Evolutionary conservation across 2,329 filamentous ascomycete genomes (phyloP), one percentile per base, ranked within the genome.

Genomic region (Capronia americana): DNA sequence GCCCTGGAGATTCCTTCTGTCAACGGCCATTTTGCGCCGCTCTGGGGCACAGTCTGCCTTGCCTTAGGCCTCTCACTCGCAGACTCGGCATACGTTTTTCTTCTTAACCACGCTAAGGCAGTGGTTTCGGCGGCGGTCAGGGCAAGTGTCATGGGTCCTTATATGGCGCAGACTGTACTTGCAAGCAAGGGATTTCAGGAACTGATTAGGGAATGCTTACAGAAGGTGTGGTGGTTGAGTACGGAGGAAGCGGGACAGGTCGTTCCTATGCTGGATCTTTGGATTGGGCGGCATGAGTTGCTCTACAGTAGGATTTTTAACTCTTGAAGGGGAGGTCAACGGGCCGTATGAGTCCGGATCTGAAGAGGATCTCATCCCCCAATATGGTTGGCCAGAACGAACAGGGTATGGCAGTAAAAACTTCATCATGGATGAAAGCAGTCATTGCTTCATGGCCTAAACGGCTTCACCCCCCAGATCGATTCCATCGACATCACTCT

Each of bases 271-370:
- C 80, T 88, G 77, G 87, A 90, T 79, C 74, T 90, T 7, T 90
- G 87, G 87, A 81, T 88, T 63, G 87, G 87, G 0, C 80, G 87
- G 69, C 87, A 90, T 75, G 87, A 90, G 76, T 78, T 88, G 74
- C 76, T 90, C 48, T 90, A 90, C 75, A 88, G 86, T 72, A 80
- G 87, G 67, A 89, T 90, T 64, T 90, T 90, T 75, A 90, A 90
- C 77, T 89, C 87, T 58, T 89, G 72, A 79, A 44, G 12, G 46
- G 10, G 8, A 41, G 30, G 4, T 32, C 8, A 5, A 12, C 17
- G 30, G 12, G 23, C n/a, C 6, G 17, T n/a, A 10, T 30, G 17
- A 17, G 17, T 53, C 14, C 11, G 10, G 48, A 12, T 53, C 20
- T n/a, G 48, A 23, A 53, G 20, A 28, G 2, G 23, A 12, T 23